A percentile compares a stretch with the other conserved stretches of the same genome.
These are phyloP conservation scores for Penicillium occitanis DNA, from an alignment of 2,329 filamentous ascomycete species.

Conservation along the genomic window DNA sequence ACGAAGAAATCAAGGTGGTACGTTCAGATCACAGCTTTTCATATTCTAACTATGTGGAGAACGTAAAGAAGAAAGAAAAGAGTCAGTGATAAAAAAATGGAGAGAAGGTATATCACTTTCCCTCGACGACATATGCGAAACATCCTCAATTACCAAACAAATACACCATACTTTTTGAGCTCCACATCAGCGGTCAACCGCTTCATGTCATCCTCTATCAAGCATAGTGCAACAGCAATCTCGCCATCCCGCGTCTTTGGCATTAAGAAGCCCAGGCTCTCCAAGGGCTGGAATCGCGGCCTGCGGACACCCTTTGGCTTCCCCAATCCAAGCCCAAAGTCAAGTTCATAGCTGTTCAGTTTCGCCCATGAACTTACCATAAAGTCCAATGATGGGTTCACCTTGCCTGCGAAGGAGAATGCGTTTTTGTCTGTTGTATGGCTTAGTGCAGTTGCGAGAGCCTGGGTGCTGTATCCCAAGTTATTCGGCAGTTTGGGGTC, in stretches of 20 bases:
- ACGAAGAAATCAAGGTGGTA: background rate
- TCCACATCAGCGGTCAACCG: background rate
- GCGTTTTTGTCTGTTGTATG: background rate
- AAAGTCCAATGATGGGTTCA: slow-evolving; percentile 46
- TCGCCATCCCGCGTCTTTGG: background rate
- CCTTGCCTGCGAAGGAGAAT: slow-evolving; percentile 25
- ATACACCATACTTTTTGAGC: background rate
- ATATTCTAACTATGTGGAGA: no score
- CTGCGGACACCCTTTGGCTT: slow-evolving; percentile 47
- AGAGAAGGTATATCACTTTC: background rate
- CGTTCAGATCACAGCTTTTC: background rate
- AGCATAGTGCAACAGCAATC: background rate
- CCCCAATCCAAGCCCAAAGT: slow-evolving; percentile 50
- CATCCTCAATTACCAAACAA: background rate
- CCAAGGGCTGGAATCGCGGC: background rate
- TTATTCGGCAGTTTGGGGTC: background rate
- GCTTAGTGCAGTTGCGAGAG: background rate
- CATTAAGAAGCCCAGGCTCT: background rate
- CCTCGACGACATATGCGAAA: background rate
- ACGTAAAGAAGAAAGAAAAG: background rate
- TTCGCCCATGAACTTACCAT: slow-evolving; percentile 58
- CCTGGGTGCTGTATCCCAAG: background rate
- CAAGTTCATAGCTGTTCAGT: slow-evolving; percentile 45
- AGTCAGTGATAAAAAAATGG: background rate
- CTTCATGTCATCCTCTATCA: background rate